Base-by-base conservation (phyloP, 805 yeast species). In the Candida caryicola region DNA sequence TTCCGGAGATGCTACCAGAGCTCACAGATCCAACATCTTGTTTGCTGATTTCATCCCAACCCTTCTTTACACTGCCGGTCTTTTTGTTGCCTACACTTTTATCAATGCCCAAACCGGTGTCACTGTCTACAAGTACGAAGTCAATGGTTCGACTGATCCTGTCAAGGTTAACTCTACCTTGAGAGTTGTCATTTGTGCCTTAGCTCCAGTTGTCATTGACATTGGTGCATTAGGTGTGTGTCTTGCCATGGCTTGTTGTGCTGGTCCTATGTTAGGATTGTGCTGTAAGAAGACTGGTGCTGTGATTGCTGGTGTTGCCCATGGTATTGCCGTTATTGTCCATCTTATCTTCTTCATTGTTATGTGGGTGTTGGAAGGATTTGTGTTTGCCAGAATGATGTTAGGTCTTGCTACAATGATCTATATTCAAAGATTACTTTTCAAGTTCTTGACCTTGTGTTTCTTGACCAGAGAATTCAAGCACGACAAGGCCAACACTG, bases 281-380 rank as follows among this genome's bases (percentile, higher is more conserved):
- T 91, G 99, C 69, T 91, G 98, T 73, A 90, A 90, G 79, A 84
- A 85, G 75, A 90, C 97, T 35, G 95, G 96, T 69, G 83, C 96
- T 8, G 95, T 88, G 29, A 81, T 81, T 69, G 99, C 99, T 28
- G 96, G 87, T 56, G 67, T 93, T 61, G 96, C 98, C 15, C 99
- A 93, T 59, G 97, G 96, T 69, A 73, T 87, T 54, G 89, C 97
- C 13, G 97, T 95, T 38, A 64, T 95, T 53, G 72, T 88, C 49
- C 95, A 91, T 72, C 70, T 93, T 51, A 73, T 83, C 28, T 86
- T 87, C 76, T 91, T 88, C 71, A 85, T 91, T 64, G 86, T 90
- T 43, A 84, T 91, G 90, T 93, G 99, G 99, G 95, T 88, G 45
- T 66, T 89, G 60, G 95, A 90, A 73, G 91, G 95, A 50, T 93